Conservation (phyloP, 1,139 yeast genomes). For the Debaryomyces fabryi region DNA sequence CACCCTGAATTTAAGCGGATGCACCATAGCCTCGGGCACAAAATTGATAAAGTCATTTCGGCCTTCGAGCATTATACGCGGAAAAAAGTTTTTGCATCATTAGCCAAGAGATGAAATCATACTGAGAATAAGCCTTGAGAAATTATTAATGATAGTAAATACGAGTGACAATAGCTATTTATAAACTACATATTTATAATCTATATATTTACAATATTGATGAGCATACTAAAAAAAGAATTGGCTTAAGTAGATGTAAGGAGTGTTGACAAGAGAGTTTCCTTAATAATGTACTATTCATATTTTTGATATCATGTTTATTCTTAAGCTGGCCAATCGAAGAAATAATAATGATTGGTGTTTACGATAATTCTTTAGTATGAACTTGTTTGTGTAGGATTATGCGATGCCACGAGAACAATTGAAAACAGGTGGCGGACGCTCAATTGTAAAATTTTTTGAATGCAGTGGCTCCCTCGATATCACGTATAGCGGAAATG, state of each 20-base stretch:
- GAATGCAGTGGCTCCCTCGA: not conserved
- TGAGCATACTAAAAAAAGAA: not conserved
- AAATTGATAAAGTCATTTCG: not conserved
- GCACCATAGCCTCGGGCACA: not conserved
- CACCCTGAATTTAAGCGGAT: not conserved
- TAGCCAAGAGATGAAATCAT: not conserved
- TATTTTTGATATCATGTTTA: not conserved
- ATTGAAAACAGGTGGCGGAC: not conserved
- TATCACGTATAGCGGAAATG: not conserved
- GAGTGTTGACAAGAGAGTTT: not conserved
- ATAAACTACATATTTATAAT: not conserved
- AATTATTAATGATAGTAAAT: not conserved
- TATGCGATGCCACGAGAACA: not conserved
- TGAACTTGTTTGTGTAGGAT: not conserved
- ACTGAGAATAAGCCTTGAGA: not conserved
- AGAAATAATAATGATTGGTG: not conserved
- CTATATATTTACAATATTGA: not conserved
- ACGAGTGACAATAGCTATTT: not conserved
- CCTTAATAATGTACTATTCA: not conserved
- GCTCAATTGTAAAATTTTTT: not conserved
- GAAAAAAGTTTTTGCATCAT: not conserved
- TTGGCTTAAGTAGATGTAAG: not conserved
- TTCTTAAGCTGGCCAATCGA: not conserved
- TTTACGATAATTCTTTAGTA: not conserved
- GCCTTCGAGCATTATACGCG: not conserved